These are phyloP conservation scores for Saxispiralis lemnorum DNA, from an alignment of 495 filamentous ascomycete species.

Conservation along the genomic window DNA sequence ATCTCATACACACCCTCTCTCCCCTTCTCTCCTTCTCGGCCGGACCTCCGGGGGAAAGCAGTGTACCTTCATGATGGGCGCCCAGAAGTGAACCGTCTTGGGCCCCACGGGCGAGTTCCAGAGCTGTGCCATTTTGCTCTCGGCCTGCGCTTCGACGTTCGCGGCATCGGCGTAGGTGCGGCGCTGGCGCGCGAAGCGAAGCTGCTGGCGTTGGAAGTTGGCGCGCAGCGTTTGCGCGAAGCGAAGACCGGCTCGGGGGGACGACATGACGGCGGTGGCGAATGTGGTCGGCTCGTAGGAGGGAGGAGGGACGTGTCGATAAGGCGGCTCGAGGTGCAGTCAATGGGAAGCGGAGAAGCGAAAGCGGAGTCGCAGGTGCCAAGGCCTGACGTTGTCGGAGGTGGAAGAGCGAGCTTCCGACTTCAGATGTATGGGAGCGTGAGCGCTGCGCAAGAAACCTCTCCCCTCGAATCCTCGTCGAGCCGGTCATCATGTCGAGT, in stretches of 20 bases:
- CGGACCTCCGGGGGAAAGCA: neutral
- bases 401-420: neutral
- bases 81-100: conserved; percentile 98
- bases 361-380: conserved; percentile 2
- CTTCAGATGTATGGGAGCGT: neutral
- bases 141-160: conserved; percentile 21
- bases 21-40: too few species aligned
- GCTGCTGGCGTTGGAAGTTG: conserved; percentile 21
- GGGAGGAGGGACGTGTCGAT: neutral
- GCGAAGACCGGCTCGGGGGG: conserved; percentile 25
- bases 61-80: conserved; percentile 84
- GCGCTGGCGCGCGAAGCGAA: conserved; percentile 23
- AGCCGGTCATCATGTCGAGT: conserved; percentile 50
- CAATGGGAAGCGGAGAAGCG: conserved; percentile 2
- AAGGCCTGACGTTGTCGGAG: conserved; percentile 2
- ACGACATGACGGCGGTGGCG: conserved; percentile 32
- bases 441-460: neutral
- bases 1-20: too few species aligned
- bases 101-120: conserved; percentile 77
- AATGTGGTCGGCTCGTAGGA: neutral
- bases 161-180: conserved; percentile 34
- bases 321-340: neutral
- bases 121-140: conserved; percentile 28
- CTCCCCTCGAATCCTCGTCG: neutral
- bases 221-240: conserved; percentile 33